phyloP scores from a whole-genome alignment of 2,329 filamentous ascomycete species.

The Colletotrichum zoysiae region DNA sequence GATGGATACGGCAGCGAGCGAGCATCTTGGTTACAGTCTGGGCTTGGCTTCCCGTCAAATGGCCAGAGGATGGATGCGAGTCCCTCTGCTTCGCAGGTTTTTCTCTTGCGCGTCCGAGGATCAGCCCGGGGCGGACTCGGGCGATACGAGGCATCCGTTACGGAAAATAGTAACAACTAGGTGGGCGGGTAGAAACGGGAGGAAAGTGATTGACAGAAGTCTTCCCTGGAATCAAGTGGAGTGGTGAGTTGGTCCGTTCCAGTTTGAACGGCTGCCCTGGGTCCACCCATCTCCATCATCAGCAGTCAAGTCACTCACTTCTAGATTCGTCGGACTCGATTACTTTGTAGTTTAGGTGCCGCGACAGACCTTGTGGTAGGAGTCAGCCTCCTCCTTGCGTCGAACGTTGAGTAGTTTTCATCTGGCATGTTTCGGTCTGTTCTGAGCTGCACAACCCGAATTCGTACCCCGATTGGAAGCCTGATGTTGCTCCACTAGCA shows the following conservation, averaged over 20 bases:
- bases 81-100: slow-evolving; percentile 9
- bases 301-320: neutral
- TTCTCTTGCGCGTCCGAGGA: neutral
- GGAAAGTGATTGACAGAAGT: slow-evolving; percentile 20
- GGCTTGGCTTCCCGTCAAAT: slow-evolving; percentile 22
- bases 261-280: slow-evolving; percentile 13
- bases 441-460: slow-evolving; percentile 1
- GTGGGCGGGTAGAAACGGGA: neutral
- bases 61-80: slow-evolving; percentile 8
- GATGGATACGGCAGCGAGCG: neutral
- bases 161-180: slow-evolving; percentile 10
- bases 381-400: slow-evolving; percentile 4
- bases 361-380: slow-evolving; percentile 11
- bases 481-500: neutral
- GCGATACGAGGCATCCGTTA: slow-evolving; percentile 32
- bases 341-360: neutral
- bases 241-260: slow-evolving; percentile 30
- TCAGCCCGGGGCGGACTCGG: neutral
- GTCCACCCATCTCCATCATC: neutral
- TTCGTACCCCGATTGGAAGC: neutral
- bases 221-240: slow-evolving; percentile 24
- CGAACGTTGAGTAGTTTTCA: neutral
- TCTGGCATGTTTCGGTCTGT: neutral
- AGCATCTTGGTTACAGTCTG: slow-evolving; percentile 1
- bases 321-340: slow-evolving; percentile 13